Evolutionary conservation across 2,329 filamentous ascomycete species (phyloP).

Genomic region (Aspergillus quadricinctus): DNA sequence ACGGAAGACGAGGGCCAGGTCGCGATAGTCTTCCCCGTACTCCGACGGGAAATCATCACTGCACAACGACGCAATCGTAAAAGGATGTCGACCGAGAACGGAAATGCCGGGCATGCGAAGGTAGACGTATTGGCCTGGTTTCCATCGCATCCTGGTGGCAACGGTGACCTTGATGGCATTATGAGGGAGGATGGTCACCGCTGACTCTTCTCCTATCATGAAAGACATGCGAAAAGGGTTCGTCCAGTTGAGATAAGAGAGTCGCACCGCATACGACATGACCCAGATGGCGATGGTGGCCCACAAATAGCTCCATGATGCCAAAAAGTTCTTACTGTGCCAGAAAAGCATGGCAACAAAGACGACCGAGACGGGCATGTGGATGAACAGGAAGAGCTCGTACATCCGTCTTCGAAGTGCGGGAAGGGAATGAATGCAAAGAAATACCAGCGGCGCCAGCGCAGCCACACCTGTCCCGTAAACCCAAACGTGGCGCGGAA

Average conservation of each 20-base stretch:
- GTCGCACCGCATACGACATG: conserved; percentile 65
- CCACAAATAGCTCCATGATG: conserved; percentile 85
- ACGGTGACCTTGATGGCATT: conserved; percentile 96
- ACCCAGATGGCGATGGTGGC: conserved; percentile 75
- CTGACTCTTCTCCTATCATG: conserved; percentile 85
- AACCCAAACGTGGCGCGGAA: conserved; percentile 58
- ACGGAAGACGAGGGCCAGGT: conserved; percentile 86
- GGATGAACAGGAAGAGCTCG: conserved; percentile 77
- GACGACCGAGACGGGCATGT: conserved; percentile 74
- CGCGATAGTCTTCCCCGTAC: conserved; percentile 81
- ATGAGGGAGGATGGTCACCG: conserved; percentile 82
- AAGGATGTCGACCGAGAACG: conserved; percentile 87
- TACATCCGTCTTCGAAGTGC: conserved; percentile 73
- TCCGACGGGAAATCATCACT: conserved; percentile 90
- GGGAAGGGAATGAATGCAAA: conserved; percentile 80
- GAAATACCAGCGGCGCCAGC: conserved; percentile 70
- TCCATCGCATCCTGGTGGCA: conserved; percentile 88
- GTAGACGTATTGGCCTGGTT: conserved; percentile 91
- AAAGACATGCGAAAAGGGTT: conserved; percentile 75
- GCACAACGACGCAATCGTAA: conserved; percentile 89
- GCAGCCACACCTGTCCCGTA: conserved; percentile 85
- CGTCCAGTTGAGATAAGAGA: conserved; percentile 87
- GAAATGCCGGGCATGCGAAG: conserved; percentile 91
- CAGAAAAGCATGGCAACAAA: conserved; percentile 87
- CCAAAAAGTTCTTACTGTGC: conserved; percentile 90